Evolutionary conservation across 805 yeast species (phyloP).

Genomic region (Wickerhamiella galacta): DNA sequence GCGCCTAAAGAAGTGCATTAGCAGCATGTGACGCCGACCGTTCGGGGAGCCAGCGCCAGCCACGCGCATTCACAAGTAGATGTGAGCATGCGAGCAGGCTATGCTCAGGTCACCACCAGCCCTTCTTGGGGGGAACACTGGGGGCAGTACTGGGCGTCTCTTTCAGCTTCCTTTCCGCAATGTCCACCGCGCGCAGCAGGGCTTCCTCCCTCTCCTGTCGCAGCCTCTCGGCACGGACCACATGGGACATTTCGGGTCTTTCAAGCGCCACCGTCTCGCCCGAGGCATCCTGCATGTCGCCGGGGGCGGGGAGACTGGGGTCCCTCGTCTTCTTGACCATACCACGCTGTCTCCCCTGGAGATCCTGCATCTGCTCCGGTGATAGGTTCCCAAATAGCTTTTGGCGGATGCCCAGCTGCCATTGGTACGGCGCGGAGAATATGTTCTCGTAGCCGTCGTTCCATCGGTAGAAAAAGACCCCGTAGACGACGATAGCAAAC

Average conservation of each 20-base stretch:
- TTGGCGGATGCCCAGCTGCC: conserved; percentile 41
- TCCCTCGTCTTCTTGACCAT: conserved; percentile 11
- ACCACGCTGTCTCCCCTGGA: conserved; percentile 27
- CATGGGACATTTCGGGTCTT: conserved; percentile 55
- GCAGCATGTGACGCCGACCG: no score
- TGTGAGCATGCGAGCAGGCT: no score
- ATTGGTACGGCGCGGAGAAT: conserved; percentile 49
- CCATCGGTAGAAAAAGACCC: conserved; percentile 66
- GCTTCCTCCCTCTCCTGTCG: conserved; percentile 53
- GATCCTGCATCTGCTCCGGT: conserved; percentile 46
- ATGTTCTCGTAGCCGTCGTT: conserved; percentile 69
- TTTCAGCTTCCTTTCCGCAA: conserved; percentile 23
- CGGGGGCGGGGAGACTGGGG: conserved; percentile 20
- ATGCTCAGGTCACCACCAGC: no score
- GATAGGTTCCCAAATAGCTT: conserved; percentile 35
- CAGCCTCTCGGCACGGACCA: conserved; percentile 56
- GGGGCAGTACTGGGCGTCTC: no score
- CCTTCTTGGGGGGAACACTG: no score
- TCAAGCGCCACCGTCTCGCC: conserved; percentile 33
- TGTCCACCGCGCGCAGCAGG: conserved; percentile 29
- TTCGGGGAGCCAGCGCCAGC: no score
- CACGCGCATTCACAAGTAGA: no score
- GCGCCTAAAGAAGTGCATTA: no score
- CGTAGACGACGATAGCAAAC: conserved; percentile 35
- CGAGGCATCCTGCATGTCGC: conserved; percentile 19